These are phyloP conservation scores for Leishmania mexicana DNA, from an alignment of 208 protist genomes.

Conservation along the genomic window DNA sequence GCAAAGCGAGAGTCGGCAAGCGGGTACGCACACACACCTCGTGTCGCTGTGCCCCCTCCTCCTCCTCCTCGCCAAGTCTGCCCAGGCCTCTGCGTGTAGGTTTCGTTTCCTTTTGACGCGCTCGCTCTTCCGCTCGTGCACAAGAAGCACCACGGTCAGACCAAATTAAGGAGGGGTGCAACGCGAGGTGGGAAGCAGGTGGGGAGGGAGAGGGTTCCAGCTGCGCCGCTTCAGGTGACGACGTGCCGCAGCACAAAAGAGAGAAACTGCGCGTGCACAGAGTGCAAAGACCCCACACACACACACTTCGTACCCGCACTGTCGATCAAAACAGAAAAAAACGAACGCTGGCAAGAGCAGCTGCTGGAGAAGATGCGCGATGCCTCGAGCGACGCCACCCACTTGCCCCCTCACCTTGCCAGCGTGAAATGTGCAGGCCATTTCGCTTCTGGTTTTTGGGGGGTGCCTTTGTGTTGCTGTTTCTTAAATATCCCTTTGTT, in stretches of 20 bases:
- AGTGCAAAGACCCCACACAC: not conserved
- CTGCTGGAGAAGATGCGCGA: not conserved
- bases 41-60: not conserved
- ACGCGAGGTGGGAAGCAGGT: not conserved
- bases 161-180: not conserved
- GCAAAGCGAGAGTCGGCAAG: not conserved
- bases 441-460: not conserved
- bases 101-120: not conserved
- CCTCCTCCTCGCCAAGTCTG: not conserved
- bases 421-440: not conserved
- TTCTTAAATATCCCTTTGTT: not conserved
- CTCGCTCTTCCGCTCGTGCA: not conserved
- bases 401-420: not conserved
- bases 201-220: not conserved
- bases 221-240: not conserved
- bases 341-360: not conserved
- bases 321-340: not conserved
- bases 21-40: not conserved
- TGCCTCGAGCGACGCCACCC: not conserved
- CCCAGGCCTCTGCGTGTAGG: not conserved
- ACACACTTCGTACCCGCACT: not conserved
- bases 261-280: not conserved
- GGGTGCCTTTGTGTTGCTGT: not conserved
- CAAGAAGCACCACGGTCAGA: not conserved
- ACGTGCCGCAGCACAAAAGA: not conserved